Evolutionary conservation across 2,329 filamentous ascomycete species (phyloP).

Genomic region (Alternaria sp.): DNA sequence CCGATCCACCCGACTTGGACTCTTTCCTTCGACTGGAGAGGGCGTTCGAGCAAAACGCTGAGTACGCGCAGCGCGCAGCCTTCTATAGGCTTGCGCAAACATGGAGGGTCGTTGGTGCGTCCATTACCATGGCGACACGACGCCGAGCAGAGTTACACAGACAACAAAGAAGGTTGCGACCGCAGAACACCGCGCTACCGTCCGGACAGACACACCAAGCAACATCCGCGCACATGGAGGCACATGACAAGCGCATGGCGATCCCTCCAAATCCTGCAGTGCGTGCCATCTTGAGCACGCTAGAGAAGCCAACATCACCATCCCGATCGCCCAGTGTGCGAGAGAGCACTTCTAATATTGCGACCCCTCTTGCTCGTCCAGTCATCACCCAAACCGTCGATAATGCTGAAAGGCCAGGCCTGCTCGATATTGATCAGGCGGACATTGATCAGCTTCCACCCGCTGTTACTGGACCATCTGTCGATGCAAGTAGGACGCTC

Average conservation of each 20-base stretch:
- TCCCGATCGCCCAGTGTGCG: constrained; percentile 36
- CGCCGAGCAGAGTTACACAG: constrained; percentile 45
- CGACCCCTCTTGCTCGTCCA: constrained; percentile 62
- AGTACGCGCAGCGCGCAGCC: constrained; percentile 58
- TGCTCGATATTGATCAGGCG: constrained; percentile 48
- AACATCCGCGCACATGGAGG: constrained; percentile 21
- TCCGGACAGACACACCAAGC: constrained; percentile 13
- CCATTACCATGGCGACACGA: constrained; percentile 58
- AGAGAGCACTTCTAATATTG: constrained; percentile 62
- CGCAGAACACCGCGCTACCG: constrained; percentile 20
- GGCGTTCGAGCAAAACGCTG: constrained; percentile 61
- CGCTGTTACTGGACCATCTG: constrained; percentile 35
- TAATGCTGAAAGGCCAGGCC: constrained; percentile 15
- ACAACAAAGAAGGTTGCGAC: constrained; percentile 29
- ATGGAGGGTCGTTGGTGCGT: constrained; percentile 63
- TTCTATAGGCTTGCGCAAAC: constrained; percentile 62
- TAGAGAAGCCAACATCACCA: constrained; percentile 35
- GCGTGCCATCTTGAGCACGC: constrained; percentile 41
- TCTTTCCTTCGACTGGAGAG: constrained; percentile 46
- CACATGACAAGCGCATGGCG: constrained; percentile 30
- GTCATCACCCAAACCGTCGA: constrained; percentile 15
- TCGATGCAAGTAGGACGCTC: constrained; percentile 15
- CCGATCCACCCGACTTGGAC: constrained; percentile 48
- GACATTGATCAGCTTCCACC: constrained; percentile 47
- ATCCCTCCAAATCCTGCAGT: constrained; percentile 38